Conservation (phyloP, 176 grass and related monocot species). For the Phoenix dactylifera region DNA sequence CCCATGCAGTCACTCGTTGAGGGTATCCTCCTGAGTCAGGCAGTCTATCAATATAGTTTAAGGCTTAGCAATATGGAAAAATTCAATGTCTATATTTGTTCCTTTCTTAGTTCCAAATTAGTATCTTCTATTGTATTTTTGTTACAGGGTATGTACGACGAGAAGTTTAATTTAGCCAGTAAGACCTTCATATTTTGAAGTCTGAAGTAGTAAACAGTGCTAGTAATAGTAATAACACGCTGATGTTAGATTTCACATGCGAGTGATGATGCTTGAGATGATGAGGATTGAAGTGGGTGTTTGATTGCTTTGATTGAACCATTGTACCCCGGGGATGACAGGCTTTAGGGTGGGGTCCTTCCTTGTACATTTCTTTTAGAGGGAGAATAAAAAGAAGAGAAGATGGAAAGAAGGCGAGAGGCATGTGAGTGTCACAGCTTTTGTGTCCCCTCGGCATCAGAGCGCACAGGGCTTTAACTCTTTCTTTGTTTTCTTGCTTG, state of each 20-base stretch:
- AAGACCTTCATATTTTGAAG: no score
- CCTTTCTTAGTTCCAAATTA: no score
- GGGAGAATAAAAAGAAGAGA: conserved; percentile 32
- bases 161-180: no score
- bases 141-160: no score
- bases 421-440: conserved; percentile 28
- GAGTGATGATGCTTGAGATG: conserved; percentile 27
- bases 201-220: no score
- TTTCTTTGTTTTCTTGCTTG: conserved; percentile 12
- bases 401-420: conserved; percentile 13
- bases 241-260: background rate
- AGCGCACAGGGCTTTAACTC: background rate
- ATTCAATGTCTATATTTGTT: no score
- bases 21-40: no score
- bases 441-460: conserved; percentile 19
- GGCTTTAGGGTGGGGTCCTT: conserved; percentile 14
- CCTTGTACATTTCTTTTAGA: conserved; percentile 23
- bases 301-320: conserved; percentile 26
- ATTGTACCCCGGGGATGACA: conserved; percentile 23
- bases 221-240: no score
- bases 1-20: no score
- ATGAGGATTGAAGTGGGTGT: conserved; percentile 8
- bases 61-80: no score
- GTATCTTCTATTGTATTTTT: no score
- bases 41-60: no score